phyloP scores from a whole-genome alignment of 1,284 basidiomycete genomes.

The Cutaneotrichosporon sp. region DNA sequence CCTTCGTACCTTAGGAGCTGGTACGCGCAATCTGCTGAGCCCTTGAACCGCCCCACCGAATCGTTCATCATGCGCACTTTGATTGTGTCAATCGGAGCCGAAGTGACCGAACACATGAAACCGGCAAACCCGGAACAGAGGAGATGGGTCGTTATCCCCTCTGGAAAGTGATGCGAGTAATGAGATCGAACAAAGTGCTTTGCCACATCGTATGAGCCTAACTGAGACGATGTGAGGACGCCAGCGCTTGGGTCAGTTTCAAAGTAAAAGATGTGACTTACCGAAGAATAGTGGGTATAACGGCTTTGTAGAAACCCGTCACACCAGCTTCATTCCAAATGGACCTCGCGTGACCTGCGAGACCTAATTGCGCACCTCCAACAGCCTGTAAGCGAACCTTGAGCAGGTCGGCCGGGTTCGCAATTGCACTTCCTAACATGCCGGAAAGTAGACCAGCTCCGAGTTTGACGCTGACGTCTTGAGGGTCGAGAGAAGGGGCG shows the following conservation, averaged over 20 bases:
- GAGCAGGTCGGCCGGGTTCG: conserved; percentile 28
- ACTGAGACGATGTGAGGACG: conserved; percentile 25
- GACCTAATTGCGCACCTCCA: conserved; percentile 15
- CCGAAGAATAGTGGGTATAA: conserved; percentile 23
- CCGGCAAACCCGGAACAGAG: conserved; percentile 26
- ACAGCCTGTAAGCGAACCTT: conserved; percentile 26
- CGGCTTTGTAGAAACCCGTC: conserved; percentile 20
- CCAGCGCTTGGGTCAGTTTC: conserved; percentile 18
- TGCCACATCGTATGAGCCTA: conserved; percentile 27
- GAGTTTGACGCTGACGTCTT: conserved; percentile 24
- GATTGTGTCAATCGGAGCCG: conserved; percentile 27
- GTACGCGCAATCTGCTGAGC: conserved; percentile 16
- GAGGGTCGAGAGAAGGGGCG: conserved; percentile 18
- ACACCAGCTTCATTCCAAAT: conserved; percentile 20
- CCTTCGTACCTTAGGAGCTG: conserved; percentile 24
- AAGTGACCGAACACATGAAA: conserved; percentile 20
- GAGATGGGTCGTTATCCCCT: conserved; percentile 24
- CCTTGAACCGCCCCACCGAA: conserved; percentile 14
- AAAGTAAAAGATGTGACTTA: no score
- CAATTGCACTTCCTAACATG: conserved; percentile 22
- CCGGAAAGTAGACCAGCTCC: conserved; percentile 22
- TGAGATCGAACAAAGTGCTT: conserved; percentile 28
- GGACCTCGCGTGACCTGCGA: conserved; percentile 11
- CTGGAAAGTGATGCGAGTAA: conserved; percentile 21
- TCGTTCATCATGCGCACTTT: conserved; percentile 31